A percentile compares a stretch with the other conserved stretches of the same genome.
Conservation (phyloP, 2,329 filamentous ascomycete species). For the Orbilia javanica region DNA sequence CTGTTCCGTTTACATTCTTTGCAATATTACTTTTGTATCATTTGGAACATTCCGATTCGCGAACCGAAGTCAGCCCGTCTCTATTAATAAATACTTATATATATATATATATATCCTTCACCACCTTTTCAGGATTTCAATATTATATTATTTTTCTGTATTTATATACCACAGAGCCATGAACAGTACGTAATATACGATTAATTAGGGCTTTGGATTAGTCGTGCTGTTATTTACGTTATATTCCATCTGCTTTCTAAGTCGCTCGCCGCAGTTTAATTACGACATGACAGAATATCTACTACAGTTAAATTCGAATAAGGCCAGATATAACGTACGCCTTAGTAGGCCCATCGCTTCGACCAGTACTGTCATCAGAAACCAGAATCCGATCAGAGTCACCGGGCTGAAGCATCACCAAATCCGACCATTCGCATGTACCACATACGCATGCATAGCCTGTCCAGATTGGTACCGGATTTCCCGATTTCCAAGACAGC, state of each 20-base stretch:
- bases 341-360: too few species aligned
- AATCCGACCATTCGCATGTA: too few species aligned
- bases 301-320: too few species aligned
- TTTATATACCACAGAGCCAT: not conserved
- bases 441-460: too few species aligned
- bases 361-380: too few species aligned
- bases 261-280: too few species aligned
- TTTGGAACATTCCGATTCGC: slow-evolving; percentile 3
- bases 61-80: not conserved
- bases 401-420: not conserved
- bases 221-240: not conserved
- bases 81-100: not conserved
- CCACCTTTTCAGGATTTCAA: not conserved
- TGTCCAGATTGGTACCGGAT: too few species aligned
- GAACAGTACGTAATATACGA: not conserved
- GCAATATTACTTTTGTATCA: not conserved
- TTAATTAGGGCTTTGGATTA: not conserved
- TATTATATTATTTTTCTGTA: not conserved
- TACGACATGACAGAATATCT: too few species aligned
- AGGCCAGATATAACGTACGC: too few species aligned
- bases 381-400: not conserved
- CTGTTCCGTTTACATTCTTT: slow-evolving; percentile 1
- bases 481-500: not conserved
- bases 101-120: too few species aligned
- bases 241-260: too few species aligned